Conservation (phyloP, 2,329 filamentous ascomycete species). For the Claviceps quebecensis region DNA sequence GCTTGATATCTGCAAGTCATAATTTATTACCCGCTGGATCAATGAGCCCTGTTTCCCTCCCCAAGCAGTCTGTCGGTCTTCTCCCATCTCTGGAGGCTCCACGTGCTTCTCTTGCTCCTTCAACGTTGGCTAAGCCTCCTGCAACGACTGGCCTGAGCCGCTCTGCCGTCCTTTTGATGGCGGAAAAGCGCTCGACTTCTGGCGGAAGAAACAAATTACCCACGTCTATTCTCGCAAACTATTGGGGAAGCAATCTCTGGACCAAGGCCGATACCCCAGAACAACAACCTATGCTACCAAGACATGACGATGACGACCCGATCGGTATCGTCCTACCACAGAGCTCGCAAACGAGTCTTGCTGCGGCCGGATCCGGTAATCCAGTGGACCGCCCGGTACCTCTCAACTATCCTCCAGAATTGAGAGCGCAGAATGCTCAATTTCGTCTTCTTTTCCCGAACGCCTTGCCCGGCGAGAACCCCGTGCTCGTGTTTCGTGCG, state of each 20-base stretch:
- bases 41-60: constrained; percentile 14
- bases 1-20: constrained; percentile 74
- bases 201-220: constrained; percentile 54
- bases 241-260: constrained; percentile 87
- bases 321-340: constrained; percentile 26
- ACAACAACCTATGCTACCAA: constrained; percentile 18
- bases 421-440: constrained; percentile 80
- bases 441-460: constrained; percentile 84
- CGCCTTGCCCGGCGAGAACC: constrained; percentile 61
- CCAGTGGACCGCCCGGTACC: constrained; percentile 45
- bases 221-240: constrained; percentile 76
- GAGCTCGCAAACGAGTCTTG: constrained; percentile 14
- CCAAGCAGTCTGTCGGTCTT: constrained; percentile 17
- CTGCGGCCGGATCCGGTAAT: constrained; percentile 13
- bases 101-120: constrained; percentile 58
- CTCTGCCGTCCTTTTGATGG: constrained; percentile 66
- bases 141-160: constrained; percentile 76
- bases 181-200: constrained; percentile 57
- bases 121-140: constrained; percentile 71
- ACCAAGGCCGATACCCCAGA: constrained; percentile 16
- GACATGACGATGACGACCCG: constrained; percentile 24
- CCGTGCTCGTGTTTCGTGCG: constrained; percentile 84
- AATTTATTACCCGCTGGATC: constrained; percentile 47
- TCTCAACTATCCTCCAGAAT: constrained; percentile 62
- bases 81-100: constrained; percentile 30